These are phyloP conservation scores for Neotropicomus parvogracilis DNA, from an alignment of 1,284 basidiomycete genomes.

Conservation along the genomic window DNA sequence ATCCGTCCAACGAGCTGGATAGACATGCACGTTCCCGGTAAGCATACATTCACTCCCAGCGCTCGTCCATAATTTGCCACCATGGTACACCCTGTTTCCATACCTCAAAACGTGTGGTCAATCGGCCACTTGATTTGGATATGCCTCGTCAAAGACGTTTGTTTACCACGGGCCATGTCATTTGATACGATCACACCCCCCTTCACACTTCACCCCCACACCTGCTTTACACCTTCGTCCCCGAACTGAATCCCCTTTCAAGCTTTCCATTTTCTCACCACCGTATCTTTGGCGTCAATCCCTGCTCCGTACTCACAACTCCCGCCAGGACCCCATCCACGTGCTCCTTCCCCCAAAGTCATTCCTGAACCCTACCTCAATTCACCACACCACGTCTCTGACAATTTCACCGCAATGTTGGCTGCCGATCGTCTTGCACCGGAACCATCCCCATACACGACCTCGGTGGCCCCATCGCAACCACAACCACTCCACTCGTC, in stretches of 20 bases:
- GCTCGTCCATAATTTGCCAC: constrained; percentile 8
- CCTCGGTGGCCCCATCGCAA: constrained; percentile 12
- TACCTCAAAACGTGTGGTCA: constrained; percentile 9
- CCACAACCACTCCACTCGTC: constrained; percentile 19
- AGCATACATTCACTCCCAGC: constrained; percentile 12
- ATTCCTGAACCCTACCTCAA: constrained; percentile 19
- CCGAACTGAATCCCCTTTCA: constrained; percentile 18
- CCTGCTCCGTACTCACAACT: constrained; percentile 34
- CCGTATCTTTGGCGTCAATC: constrained; percentile 31
- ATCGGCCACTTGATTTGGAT: constrained; percentile 12
- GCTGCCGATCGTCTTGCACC: constrained; percentile 13
- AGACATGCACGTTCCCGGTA: constrained; percentile 20
- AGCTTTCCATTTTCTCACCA: constrained; percentile 30
- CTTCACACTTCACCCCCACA: constrained; percentile 9
- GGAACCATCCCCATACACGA: constrained; percentile 10
- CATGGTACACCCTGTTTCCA: constrained; percentile 24
- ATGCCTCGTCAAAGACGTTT: constrained; percentile 16
- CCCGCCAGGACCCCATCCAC: constrained; percentile 28
- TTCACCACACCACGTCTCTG: constrained; percentile 13
- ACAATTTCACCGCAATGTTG: constrained; percentile 20
- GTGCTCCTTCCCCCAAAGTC: constrained; percentile 32
- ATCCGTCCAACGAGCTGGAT: constrained; percentile 28
- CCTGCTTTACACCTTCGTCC: constrained; percentile 3
- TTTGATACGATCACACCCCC: constrained; percentile 13
- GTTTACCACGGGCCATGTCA: constrained; percentile 29